phyloP scores from a whole-genome alignment of 305 asterid genomes.

The Solanum hybrid region DNA sequence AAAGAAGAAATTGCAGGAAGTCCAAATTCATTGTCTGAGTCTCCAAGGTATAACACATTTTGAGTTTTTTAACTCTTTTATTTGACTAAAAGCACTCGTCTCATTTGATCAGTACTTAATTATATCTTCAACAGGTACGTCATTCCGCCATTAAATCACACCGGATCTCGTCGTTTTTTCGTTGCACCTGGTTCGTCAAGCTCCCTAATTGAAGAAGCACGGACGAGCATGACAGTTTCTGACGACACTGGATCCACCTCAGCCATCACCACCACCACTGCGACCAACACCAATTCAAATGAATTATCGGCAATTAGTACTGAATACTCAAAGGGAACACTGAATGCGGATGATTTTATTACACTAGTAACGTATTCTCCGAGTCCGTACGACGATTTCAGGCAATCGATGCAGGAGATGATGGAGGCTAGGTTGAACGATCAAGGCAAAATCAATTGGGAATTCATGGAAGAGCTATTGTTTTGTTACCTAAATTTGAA shows the following conservation, averaged over 20 bases:
- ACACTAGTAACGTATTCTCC: slow-evolving; percentile 16
- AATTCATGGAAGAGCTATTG: slow-evolving; percentile 70
- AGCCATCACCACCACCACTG: not conserved
- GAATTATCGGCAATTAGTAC: not conserved
- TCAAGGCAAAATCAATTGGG: slow-evolving; percentile 61
- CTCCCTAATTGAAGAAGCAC: slow-evolving; percentile 40
- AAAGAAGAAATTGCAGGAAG: not conserved
- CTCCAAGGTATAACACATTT: slow-evolving; percentile 18
- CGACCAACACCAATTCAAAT: not conserved
- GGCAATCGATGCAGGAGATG: slow-evolving; percentile 31
- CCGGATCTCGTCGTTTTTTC: slow-evolving; percentile 41
- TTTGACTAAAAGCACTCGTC: not conserved
- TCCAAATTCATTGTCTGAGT: slow-evolving; percentile 7
- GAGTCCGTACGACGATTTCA: slow-evolving; percentile 23
- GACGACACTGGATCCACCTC: slow-evolving; percentile 11
- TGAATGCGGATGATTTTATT: slow-evolving; percentile 17
- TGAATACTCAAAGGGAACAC: not conserved
- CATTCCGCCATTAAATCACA: slow-evolving; percentile 31
- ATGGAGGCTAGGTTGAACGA: slow-evolving; percentile 28
- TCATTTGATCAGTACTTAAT: not conserved
- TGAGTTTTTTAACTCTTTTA: not conserved
- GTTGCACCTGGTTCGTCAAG: slow-evolving; percentile 36
- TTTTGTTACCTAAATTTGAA: slow-evolving; percentile 67
- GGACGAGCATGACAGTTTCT: slow-evolving; percentile 13
- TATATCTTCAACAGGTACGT: not conserved